phyloP scores from a whole-genome alignment of 75 land plant species.

The Pinus tabuliformis region DNA sequence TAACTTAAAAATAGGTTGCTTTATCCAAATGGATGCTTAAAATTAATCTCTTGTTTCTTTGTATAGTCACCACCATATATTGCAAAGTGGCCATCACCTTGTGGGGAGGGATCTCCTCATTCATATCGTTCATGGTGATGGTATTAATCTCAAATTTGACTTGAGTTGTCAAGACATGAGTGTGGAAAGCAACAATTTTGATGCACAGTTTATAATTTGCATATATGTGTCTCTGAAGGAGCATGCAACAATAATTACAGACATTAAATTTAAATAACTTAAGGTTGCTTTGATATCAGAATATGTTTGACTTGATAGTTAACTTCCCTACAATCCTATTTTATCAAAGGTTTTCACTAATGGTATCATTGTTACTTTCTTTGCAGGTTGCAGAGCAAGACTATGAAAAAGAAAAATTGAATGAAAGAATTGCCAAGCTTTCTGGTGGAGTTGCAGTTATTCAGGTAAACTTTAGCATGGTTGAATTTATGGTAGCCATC shows the following conservation, averaged over 20 bases:
- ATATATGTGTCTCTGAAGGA: no score
- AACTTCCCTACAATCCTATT: background rate
- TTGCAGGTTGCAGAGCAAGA: constrained; percentile 75
- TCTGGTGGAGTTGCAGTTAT: constrained; percentile 96
- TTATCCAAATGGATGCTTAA: background rate
- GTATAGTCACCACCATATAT: no score
- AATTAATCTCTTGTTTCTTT: background rate
- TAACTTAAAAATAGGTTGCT: no score
- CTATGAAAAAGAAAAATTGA: constrained; percentile 86
- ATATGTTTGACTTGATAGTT: background rate
- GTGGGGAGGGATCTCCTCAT: no score
- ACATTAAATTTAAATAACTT: no score
- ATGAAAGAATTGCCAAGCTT: constrained; percentile 85
- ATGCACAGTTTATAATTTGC: no score
- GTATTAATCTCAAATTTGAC: no score
- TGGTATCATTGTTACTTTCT: background rate
- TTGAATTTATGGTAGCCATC: background rate
- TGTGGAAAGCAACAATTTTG: no score
- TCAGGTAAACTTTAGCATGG: constrained; percentile 65
- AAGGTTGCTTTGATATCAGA: background rate
- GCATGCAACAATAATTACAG: no score
- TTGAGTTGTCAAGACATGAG: no score
- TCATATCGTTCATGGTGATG: no score
- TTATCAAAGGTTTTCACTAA: background rate
- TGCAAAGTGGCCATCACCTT: background rate